Base-by-base conservation (phyloP, 176 grass and related monocot species). In the Rhipidocladum racemiflorum region DNA sequence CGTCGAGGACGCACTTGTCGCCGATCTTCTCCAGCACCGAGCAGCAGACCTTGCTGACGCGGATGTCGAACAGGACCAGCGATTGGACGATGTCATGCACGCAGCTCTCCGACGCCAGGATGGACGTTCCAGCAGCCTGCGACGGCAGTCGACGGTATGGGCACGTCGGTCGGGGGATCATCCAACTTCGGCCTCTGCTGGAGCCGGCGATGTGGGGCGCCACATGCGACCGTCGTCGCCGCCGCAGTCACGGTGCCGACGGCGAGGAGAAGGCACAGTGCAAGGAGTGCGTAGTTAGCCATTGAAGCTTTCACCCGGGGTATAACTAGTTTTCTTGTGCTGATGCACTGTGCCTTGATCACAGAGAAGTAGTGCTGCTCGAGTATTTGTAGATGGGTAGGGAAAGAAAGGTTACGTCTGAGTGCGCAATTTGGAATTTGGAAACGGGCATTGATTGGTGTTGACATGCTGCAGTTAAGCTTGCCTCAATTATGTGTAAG, bases 51-150 rank as follows among this genome's bases (percentile, higher is more conserved):
- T 25, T 69, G 65, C 78, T 59, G 50, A 70, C 9, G 35, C 51
- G 78, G 23, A 70, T 0, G 23, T 44, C 34, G 16, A 81, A 50
- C 65, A 16, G 10, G 15, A 17, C 65, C 50, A 81, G 24, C 36
- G 38, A 81, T 35, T 17, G 2, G 9, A 57, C 35, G 35, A 81
- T 32, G 65, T 60, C 66, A 9, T 57, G 49, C 65, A 81, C 79
- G 51, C 79, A 61, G 53, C 21, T 35, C 80, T 24, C 17, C 11
- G 80, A 82, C 53, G 18, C 25, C 67, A 49, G 18, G 80, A 82
- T 61, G 17, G 79, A 72, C 25, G n/a, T 61, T 82, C 79, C 67
- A 82, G 67, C 79, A 82, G 34, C 51, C 79, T 2, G 54, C 23
- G n/a, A 15, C 35, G 14, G 18, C 50, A 65, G 64, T 10, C 65